Evolutionary conservation across 495 filamentous ascomycete genomes (phyloP).

Genomic region (Chlorociboria aeruginascens): DNA sequence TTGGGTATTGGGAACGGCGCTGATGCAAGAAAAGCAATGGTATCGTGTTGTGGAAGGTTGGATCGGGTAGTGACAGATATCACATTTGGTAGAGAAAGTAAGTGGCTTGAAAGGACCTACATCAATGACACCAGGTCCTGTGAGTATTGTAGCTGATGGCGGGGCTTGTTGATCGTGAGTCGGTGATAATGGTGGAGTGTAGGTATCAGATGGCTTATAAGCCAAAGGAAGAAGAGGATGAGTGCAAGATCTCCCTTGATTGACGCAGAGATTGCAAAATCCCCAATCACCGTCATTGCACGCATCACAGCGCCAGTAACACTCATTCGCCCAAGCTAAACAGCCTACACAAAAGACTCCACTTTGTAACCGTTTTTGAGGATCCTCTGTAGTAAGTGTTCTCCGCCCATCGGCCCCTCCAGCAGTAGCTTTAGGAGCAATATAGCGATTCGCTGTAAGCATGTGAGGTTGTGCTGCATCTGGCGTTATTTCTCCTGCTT

Average conservation of each 20-base stretch:
- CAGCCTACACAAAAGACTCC: slow-evolving; percentile 80
- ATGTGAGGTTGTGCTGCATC: slow-evolving; percentile 45
- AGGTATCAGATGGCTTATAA: slow-evolving; percentile 20
- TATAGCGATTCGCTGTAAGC: slow-evolving; percentile 54
- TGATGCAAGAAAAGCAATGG: slow-evolving; percentile 49
- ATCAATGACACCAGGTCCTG: slow-evolving; percentile 23
- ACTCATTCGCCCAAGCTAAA: slow-evolving; percentile 55
- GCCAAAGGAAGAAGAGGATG: slow-evolving; percentile 61
- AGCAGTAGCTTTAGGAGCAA: slow-evolving; percentile 33
- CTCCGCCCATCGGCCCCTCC: slow-evolving; percentile 36
- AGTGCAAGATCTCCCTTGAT: slow-evolving; percentile 61
- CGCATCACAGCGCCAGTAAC: slow-evolving; percentile 69
- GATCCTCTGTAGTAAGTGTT: slow-evolving; percentile 50
- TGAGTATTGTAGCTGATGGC: slow-evolving; percentile 24
- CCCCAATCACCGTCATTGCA: slow-evolving; percentile 93
- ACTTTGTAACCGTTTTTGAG: slow-evolving; percentile 50
- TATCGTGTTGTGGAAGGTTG: slow-evolving; percentile 53
- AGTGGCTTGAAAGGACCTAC: slow-evolving; percentile 40
- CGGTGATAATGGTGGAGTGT: slow-evolving; percentile 13
- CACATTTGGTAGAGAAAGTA: slow-evolving; percentile 57
- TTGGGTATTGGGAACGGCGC: slow-evolving; percentile 36
- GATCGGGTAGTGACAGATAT: slow-evolving; percentile 61
- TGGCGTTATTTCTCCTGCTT: slow-evolving; percentile 4
- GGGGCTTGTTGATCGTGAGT: slow-evolving; percentile 10
- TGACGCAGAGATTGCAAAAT: slow-evolving; percentile 74